Evolutionary conservation across 495 filamentous ascomycete genomes (phyloP).

Genomic region (Astrothelium macrocarpum): DNA sequence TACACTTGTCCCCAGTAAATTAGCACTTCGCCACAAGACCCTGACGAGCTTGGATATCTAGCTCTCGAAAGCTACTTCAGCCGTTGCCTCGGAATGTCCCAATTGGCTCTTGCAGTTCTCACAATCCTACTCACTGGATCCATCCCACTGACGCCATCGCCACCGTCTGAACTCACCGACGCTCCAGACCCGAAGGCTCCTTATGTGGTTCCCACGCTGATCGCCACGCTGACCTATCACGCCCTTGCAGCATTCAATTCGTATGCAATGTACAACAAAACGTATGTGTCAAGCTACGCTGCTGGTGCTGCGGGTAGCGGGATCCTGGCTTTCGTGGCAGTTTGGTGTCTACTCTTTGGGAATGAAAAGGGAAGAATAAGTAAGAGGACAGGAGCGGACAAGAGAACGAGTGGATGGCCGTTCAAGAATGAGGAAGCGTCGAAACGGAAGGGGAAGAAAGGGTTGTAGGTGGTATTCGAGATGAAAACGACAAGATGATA

Average conservation of each 20-base stretch:
- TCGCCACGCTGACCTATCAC: constrained; percentile 60
- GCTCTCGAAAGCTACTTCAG: constrained; percentile 67
- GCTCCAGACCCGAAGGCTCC: constrained; percentile 50
- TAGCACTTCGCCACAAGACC: not conserved
- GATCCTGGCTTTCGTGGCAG: constrained; percentile 48
- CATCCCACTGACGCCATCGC: constrained; percentile 53
- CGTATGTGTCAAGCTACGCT: constrained; percentile 44
- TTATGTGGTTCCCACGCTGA: constrained; percentile 57
- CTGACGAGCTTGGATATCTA: constrained; percentile 16
- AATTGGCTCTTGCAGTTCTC: constrained; percentile 56
- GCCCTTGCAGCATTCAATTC: constrained; percentile 51
- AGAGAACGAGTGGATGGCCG: constrained; percentile 71
- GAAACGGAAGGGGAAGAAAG: constrained; percentile 1
- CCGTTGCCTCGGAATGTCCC: constrained; percentile 55
- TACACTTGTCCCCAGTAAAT: not conserved
- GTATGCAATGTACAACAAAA: constrained; percentile 53
- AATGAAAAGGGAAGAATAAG: constrained; percentile 53
- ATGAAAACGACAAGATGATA: not conserved
- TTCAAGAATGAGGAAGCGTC: constrained; percentile 53
- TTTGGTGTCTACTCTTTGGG: constrained; percentile 70
- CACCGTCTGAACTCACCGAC: constrained; percentile 32
- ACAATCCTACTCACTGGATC: constrained; percentile 62
- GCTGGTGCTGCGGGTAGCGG: constrained; percentile 45
- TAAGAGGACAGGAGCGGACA: constrained; percentile 65
- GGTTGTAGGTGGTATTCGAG: not conserved